Base-by-base conservation (phyloP, 2,329 filamentous ascomycete genomes). In the Aspergillus neoniger region DNA sequence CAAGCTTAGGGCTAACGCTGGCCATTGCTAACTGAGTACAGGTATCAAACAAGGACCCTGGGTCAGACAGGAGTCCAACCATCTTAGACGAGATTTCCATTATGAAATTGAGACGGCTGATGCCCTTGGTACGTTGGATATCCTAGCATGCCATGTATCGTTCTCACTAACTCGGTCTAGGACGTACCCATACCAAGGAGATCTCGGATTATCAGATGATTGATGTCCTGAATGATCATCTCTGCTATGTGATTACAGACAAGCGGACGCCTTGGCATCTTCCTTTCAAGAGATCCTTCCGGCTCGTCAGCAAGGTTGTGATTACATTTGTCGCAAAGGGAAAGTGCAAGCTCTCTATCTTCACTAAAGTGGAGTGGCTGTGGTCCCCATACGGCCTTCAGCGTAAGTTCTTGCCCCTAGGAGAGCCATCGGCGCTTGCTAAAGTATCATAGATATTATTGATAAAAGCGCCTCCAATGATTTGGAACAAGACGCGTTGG, bases 241-340 rank as follows among this genome's bases (percentile, higher is more conserved):
- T 89, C 7, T 89, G 87, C 76, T 90, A 90, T 69, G 86, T 88
- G 41, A 79, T 89, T 21, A 86, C 85, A 1, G 86, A 89, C 68
- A 83, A 83, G 58, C 86, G 86, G 63, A 83, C 82, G 0, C 86
- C 87, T 0, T 96, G 92, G 91, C 92, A 96, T 79, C 82, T 98
- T 39, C 95, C 95, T 12, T 88, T 92, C 72, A 86, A 89, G 56
- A 83, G 87, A 52, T 85, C 87, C 55, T 96, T 98, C 77, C 88
- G 89, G 68, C 81, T 97, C 21, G 86, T 96, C 59, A 94, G 87
- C 66, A 97, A 96, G 77, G 88, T 96, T 64, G 92, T 97, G 65
- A 95, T 99, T 64, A 97, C 95, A 2, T 92, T 98, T 71, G 85
- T 94, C 62, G 88, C 92, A 55, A 98, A 98, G 78, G 92, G 91